A percentile compares a stretch with the other conserved stretches of the same genome.
These are phyloP conservation scores for Chalara sp. DNA, from an alignment of 2,329 filamentous ascomycete species.

Conservation along the genomic window DNA sequence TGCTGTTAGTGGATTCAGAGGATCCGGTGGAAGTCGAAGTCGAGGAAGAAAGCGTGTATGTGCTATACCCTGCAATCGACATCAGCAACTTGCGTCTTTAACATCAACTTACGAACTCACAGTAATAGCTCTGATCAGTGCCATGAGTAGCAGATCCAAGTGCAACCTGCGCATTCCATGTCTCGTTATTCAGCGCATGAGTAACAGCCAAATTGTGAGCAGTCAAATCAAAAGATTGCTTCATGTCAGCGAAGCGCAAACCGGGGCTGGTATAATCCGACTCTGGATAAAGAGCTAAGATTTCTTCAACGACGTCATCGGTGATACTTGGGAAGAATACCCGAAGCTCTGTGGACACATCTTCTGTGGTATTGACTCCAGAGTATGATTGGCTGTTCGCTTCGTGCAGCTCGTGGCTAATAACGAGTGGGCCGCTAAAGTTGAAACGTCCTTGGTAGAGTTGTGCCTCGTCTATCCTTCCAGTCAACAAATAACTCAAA, in stretches of 20 bases:
- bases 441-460: constrained; percentile 31
- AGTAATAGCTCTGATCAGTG: constrained; percentile 27
- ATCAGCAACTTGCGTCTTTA: too few relatives aligned
- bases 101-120: background rate
- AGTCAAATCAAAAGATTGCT: too few relatives aligned
- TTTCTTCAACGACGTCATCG: constrained; percentile 25
- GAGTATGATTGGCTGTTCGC: constrained; percentile 24
- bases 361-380: constrained; percentile 27
- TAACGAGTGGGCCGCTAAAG: constrained; percentile 29
- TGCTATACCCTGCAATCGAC: constrained; percentile 14
- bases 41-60: constrained; percentile 16
- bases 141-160: too few relatives aligned
- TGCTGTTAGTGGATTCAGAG: constrained; percentile 4
- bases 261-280: constrained; percentile 26
- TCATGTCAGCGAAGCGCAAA: too few relatives aligned
- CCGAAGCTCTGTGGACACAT: constrained; percentile 25
- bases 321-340: constrained; percentile 30
- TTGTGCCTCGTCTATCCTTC: constrained; percentile 25
- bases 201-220: too few relatives aligned
- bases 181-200: too few relatives aligned
- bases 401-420: constrained; percentile 31
- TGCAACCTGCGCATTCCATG: too few relatives aligned
- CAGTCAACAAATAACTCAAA: background rate
- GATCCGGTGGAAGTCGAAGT: background rate
- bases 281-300: constrained; percentile 27